Evolutionary conservation across 2,329 filamentous ascomycete genomes (phyloP), one percentile per base, ranked within the genome.

Genomic region (Elsinoe fawcettii): DNA sequence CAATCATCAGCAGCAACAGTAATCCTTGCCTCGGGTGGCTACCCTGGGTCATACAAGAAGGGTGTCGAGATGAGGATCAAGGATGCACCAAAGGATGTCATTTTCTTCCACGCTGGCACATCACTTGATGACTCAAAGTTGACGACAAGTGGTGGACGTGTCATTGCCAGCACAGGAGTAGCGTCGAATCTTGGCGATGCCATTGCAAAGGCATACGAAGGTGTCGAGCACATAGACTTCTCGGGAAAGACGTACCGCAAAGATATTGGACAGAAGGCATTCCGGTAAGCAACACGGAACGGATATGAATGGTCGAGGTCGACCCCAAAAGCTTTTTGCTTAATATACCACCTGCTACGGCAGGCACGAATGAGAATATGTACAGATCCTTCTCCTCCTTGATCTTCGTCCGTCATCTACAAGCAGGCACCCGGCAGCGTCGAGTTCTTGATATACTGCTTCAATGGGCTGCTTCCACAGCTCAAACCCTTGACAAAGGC

Each of bases 21-120:
- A 32, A 90, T 97, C n/a, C 86, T 95, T 16, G 90, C 92, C 56
- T 88, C 93, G 7, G 89, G 86, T 20, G 93, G 93, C 2, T 99
- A 99, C 69, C 93, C 93, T 4, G 88, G 86, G 57, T 77, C 82
- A 1, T 97, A 97, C 70, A 79, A 82, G 55, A 96, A 95, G 75
- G 90, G 89, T 56, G 87, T 78, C 43, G 70, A 75, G 9, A 85
- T 87, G 67, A 77, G 69, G 25, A 65, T 86, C 43, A 59, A 51
- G 37, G 43, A 75, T 72, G 63, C 86, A 80, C 69, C 71, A 11
- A 62, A 69, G 36, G 71, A 73, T 60, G 68, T 67, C 11, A 86
- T 81, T 61, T 84, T 87, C 61, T 99, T 99, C 82, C 93, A 99
- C 69, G 93, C 93, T 4, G 93, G 93, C 25, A 99, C 93, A 2